Percentiles rank a stretch among this genome's conserved stretches.
Conservation (phyloP, 1,284 basidiomycete species). For the Flammula alnicola region DNA sequence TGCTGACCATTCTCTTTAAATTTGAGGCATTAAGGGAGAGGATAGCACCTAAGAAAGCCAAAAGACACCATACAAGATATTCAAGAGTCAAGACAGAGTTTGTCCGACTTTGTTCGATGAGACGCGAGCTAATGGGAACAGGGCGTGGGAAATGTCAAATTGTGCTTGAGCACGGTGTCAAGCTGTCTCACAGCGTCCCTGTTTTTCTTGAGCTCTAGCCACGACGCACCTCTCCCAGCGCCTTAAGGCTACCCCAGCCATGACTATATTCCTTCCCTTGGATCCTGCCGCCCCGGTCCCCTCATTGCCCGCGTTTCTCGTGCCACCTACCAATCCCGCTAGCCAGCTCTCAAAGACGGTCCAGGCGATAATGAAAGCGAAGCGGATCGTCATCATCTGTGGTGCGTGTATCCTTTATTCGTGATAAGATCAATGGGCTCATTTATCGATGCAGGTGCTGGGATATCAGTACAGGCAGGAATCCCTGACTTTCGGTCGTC, state of each 20-base stretch:
- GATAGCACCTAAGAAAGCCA: too few relatives aligned
- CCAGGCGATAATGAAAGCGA: constrained; percentile 76
- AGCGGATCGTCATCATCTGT: constrained; percentile 84
- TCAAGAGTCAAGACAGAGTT: too few relatives aligned
- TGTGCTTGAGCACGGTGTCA: constrained; percentile 8
- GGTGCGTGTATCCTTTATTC: constrained; percentile 53
- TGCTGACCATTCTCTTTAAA: too few relatives aligned
- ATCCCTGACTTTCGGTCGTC: constrained; percentile 93
- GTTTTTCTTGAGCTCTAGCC: constrained; percentile 12
- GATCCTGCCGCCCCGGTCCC: constrained; percentile 36
- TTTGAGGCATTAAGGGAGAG: too few relatives aligned
- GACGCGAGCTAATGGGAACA: too few relatives aligned
- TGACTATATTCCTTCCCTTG: constrained; percentile 50
- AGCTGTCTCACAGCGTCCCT: constrained; percentile 10
- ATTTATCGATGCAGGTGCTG: constrained; percentile 68
- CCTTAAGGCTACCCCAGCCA: constrained; percentile 28
- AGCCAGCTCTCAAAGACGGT: constrained; percentile 56
- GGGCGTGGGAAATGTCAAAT: constrained; percentile 14
- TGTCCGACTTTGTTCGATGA: too few relatives aligned
- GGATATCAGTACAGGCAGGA: constrained; percentile 88
- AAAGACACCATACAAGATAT: too few relatives aligned
- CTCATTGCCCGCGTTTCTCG: constrained; percentile 42
- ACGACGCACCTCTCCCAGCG: constrained; percentile 12
- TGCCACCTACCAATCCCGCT: constrained; percentile 33
- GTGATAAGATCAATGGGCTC: constrained; percentile 11